Evolutionary conservation across 129 eudicot genomes (phyloP).

Genomic region (Daucus carota): DNA sequence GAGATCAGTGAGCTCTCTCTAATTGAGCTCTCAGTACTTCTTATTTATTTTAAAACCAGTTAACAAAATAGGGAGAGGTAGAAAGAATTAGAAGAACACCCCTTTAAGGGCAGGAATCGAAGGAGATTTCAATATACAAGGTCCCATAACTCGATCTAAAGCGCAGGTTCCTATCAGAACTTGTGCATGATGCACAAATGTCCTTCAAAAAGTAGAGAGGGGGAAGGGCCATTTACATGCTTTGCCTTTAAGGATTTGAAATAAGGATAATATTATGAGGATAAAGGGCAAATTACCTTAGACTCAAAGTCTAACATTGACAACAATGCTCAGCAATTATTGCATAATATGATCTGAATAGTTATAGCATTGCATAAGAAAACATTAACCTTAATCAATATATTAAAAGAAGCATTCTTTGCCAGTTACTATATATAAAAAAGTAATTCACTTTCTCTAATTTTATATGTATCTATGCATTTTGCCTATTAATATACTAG

Average conservation of each 20-base stretch:
- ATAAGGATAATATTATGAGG: neutral
- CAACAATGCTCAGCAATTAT: neutral
- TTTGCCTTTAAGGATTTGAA: neutral
- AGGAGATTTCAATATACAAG: neutral
- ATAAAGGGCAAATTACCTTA: neutral
- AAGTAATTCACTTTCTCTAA: neutral
- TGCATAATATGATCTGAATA: too few relatives aligned
- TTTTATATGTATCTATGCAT: neutral
- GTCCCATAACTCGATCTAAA: neutral
- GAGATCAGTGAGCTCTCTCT: too few relatives aligned
- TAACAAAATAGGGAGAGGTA: neutral
- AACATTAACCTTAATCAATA: too few relatives aligned
- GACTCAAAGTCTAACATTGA: neutral
- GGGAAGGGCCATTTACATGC: neutral
- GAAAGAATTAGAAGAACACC: neutral
- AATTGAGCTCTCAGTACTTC: too few relatives aligned
- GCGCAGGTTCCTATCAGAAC: too few relatives aligned
- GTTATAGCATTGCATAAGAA: too few relatives aligned
- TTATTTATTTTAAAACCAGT: too few relatives aligned
- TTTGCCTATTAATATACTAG: neutral
- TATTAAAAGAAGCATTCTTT: neutral
- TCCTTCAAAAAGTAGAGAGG: neutral
- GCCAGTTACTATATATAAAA: neutral
- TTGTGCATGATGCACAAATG: neutral
- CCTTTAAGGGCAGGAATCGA: neutral